Conservation (phyloP, 768 basidiomycete genomes). For the Asterophora lycoperdoides region DNA sequence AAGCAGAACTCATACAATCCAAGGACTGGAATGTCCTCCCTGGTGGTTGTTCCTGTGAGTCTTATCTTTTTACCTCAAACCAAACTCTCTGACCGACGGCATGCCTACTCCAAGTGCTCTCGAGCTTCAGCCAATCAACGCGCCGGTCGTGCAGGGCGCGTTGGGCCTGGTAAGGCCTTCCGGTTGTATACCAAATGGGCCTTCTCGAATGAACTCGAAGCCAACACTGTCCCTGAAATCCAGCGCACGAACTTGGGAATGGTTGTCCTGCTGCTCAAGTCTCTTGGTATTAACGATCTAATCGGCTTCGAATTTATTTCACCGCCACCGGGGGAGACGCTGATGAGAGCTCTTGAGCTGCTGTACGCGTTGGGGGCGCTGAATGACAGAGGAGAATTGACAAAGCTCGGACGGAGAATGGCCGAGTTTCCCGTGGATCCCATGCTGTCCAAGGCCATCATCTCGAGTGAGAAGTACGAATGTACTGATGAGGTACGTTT, state of each 20-base stretch:
- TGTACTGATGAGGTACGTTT: constrained; percentile 90
- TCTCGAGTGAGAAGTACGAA: constrained; percentile 88
- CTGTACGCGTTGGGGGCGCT: constrained; percentile 94
- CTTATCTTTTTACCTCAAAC: background rate
- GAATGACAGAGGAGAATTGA: constrained; percentile 94
- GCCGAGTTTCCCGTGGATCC: constrained; percentile 99
- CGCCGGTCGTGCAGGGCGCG: constrained; percentile 95
- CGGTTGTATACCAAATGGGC: constrained; percentile 99
- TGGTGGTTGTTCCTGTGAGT: constrained; percentile 91
- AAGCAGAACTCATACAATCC: constrained; percentile 99
- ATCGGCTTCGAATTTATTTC: constrained; percentile 99
- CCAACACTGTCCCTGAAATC: constrained; percentile 97
- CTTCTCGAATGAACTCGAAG: constrained; percentile 90
- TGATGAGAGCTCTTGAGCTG: constrained; percentile 91
- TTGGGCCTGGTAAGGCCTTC: constrained; percentile 97
- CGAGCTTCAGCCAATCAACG: constrained; percentile 96
- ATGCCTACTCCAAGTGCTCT: constrained; percentile 63
- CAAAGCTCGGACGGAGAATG: constrained; percentile 96
- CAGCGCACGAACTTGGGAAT: constrained; percentile 97
- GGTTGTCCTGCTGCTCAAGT: constrained; percentile 93
- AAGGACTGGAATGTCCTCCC: constrained; percentile 95
- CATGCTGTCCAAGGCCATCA: constrained; percentile 94
- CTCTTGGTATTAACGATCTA: constrained; percentile 95
- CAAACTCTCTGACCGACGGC: background rate
- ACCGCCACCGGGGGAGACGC: constrained; percentile 95